phyloP scores from a whole-genome alignment of 441 rosid genomes.

The Croton laevigatus region DNA sequence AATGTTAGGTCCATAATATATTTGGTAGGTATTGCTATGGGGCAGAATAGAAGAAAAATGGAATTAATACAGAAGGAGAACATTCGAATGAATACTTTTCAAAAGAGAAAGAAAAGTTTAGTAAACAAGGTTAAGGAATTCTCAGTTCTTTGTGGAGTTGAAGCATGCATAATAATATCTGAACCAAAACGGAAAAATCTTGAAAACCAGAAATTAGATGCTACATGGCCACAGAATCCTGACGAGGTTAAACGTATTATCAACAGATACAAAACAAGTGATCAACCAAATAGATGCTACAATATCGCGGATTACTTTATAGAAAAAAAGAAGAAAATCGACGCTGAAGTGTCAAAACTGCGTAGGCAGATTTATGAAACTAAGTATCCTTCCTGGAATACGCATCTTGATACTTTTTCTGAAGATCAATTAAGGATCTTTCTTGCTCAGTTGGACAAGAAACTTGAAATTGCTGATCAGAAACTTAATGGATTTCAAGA shows the following conservation, averaged over 20 bases:
- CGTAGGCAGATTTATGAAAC: conserved; percentile 11
- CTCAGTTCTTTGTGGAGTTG: conserved; percentile 53
- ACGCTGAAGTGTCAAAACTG: conserved; percentile 14
- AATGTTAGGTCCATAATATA: no score
- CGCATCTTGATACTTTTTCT: not conserved
- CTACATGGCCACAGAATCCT: conserved; percentile 18
- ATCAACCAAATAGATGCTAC: conserved; percentile 15
- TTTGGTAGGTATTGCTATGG: conserved; percentile 14
- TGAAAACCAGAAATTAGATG: not conserved
- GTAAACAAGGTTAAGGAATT: conserved; percentile 54
- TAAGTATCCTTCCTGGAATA: conserved; percentile 11
- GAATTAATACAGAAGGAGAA: conserved; percentile 31
- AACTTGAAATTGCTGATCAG: not conserved
- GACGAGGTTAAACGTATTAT: conserved; percentile 5
- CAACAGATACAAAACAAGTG: conserved; percentile 8
- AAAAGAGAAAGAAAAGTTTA: conserved; percentile 55
- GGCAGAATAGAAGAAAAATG: conserved; percentile 9
- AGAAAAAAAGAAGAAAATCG: conserved; percentile 21
- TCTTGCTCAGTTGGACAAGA: conserved; percentile 1
- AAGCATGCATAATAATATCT: conserved; percentile 51
- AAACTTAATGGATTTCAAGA: conserved; percentile 3
- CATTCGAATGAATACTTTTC: conserved; percentile 41
- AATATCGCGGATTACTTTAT: conserved; percentile 22
- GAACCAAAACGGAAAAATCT: conserved; percentile 17
- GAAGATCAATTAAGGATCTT: conserved; percentile 10